Base-by-base conservation (phyloP, 176 grass and related monocot species). In the Phoenix dactylifera region DNA sequence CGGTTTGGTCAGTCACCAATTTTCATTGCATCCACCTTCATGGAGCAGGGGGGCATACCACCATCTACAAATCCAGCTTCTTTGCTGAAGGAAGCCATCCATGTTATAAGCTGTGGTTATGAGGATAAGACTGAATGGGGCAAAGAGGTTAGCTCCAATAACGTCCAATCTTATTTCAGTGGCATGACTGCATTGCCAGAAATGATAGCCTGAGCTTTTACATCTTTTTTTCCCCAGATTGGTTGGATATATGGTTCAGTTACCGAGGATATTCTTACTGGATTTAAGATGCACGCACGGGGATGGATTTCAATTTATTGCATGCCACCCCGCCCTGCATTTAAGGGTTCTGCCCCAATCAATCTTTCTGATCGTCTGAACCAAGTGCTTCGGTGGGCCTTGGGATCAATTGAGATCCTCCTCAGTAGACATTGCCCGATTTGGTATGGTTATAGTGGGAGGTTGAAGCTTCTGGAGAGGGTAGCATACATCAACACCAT, bases 251-350 rank as follows among this genome's bases (percentile, higher is more conserved):
- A 89, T 62, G 58, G 59, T 20, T 63, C 72, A 6, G 72, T 39
- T 28, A 66, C 50, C 50, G 58, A 73, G 72, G 62, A 30, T 64
- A 55, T 79, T 35, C 67, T 26, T 25, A 89, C 86, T 20, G 78
- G 74, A 18, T 79, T 85, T 22, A 76, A 29, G 54, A 89, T 89
- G 86, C 86, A 89, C 53, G 74, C 74, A n/a, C 78, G 81, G 10
- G 86, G 86, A 32, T 89, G 86, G 86, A 51, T 18, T 22, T 89
- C 86, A 4, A 79, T 69, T 56, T 89, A 89, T 75, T 82, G 86
- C 78, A 16, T 63, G 54, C 81, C 86, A 6, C 6, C 54, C 16
- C 54, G 39, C 7, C 24, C 74, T 16, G 74, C 78, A 12, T 79
- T 89, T 62, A 67, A 65, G 81, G 76, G 59, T 61, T 82, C 70